phyloP scores from a whole-genome alignment of 352 stramenopile species.

The Pythium grandisporangium region DNA sequence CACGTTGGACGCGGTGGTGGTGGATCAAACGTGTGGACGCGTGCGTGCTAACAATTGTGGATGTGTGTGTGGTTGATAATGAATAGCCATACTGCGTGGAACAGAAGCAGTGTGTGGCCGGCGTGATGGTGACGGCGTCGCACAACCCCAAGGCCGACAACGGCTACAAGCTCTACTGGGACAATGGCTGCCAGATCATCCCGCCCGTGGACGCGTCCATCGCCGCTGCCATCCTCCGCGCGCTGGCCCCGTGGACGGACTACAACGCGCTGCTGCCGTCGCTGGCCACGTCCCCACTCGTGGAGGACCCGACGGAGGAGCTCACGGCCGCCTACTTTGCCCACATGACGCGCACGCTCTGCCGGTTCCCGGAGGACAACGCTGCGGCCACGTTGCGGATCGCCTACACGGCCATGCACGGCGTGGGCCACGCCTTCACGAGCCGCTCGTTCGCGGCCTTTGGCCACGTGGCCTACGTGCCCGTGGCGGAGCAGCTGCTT shows the following conservation, averaged over 20 bases:
- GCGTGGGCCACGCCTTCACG: constrained; percentile 92
- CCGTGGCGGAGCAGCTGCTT: constrained; percentile 82
- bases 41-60: too few relatives aligned
- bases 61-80: neutral
- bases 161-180: constrained; percentile 97
- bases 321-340: constrained; percentile 69
- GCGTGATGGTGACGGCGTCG: constrained; percentile 94
- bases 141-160: constrained; percentile 98
- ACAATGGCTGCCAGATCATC: constrained; percentile 96
- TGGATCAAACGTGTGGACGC: too few relatives aligned
- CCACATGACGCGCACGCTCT: constrained; percentile 34
- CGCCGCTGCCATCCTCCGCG: constrained; percentile 81
- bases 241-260: constrained; percentile 81
- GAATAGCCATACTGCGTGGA: constrained; percentile 68
- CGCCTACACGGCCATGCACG: constrained; percentile 98
- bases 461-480: constrained; percentile 73
- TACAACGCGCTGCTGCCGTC: constrained; percentile 42
- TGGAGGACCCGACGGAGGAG: constrained; percentile 62
- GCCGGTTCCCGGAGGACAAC: constrained; percentile 64
- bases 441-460: constrained; percentile 89
- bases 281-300: constrained; percentile 27
- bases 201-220: constrained; percentile 94
- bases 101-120: constrained; percentile 67
- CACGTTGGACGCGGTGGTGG: too few relatives aligned
- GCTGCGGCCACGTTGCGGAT: constrained; percentile 56